These are phyloP conservation scores for Cucurbita ficifolia DNA, from an alignment of 306 rosid genomes.

Conservation along the genomic window DNA sequence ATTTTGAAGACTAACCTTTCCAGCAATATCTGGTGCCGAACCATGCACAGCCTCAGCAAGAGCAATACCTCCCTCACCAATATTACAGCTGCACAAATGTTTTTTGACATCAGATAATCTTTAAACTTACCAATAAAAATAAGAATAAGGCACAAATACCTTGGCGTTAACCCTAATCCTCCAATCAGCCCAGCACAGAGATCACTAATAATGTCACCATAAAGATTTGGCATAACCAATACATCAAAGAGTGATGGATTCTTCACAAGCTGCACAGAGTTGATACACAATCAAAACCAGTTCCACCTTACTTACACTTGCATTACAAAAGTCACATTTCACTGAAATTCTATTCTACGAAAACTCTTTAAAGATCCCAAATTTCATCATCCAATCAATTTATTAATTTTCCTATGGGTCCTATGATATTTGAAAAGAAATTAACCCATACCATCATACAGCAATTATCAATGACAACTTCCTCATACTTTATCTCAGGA, in stretches of 20 bases:
- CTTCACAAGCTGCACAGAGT: conserved; percentile 74
- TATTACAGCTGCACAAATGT: conserved; percentile 54
- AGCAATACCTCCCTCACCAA: conserved; percentile 97
- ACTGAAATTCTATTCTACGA: not conserved
- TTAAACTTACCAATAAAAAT: not conserved
- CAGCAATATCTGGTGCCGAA: conserved; percentile 99
- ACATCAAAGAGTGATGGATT: conserved; percentile 93
- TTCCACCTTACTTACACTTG: not conserved
- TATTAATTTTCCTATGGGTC: not conserved
- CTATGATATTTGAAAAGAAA: not conserved
- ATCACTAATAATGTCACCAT: conserved; percentile 97
- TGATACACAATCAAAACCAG: conserved; percentile 2
- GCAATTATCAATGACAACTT: conserved; percentile 96
- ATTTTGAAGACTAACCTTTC: conserved; percentile 52
- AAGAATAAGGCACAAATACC: conserved; percentile 22
- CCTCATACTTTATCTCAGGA: conserved; percentile 88
- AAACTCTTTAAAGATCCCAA: not conserved
- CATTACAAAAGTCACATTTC: not conserved
- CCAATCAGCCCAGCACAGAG: conserved; percentile 98
- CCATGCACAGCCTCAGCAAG: conserved; percentile 99
- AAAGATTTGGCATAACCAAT: conserved; percentile 97
- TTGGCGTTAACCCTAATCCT: conserved; percentile 96
- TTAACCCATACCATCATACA: conserved; percentile 78
- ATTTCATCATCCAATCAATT: not conserved
- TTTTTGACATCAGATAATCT: conserved; percentile 14